Percentiles rank a stretch among this genome's conserved stretches.
Evolutionary conservation across 2,329 filamentous ascomycete species (phyloP).

Genomic region (Fusarium torulosum): DNA sequence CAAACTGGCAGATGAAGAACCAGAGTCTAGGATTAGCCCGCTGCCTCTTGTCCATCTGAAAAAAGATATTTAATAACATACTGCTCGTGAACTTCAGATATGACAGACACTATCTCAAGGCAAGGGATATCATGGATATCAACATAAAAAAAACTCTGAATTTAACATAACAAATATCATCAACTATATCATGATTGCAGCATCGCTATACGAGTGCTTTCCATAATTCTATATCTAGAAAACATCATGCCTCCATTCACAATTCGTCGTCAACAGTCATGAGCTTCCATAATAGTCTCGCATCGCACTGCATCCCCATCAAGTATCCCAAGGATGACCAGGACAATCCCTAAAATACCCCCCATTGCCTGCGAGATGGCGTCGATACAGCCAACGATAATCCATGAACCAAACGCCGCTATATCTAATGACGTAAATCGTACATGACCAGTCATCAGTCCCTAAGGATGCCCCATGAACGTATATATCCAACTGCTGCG

Average conservation of each 20-base stretch:
- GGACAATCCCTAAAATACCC: conserved; percentile 30
- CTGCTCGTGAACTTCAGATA: not conserved
- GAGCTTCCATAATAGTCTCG: conserved; percentile 31
- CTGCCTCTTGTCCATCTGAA: not conserved
- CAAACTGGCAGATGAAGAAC: not conserved
- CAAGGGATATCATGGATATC: not conserved
- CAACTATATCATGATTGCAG: conserved; percentile 30
- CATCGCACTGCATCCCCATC: conserved; percentile 10
- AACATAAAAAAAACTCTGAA: not conserved
- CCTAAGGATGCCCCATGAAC: conserved; percentile 42
- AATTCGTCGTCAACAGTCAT: conserved; percentile 37
- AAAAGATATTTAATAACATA: not conserved
- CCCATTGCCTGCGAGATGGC: conserved; percentile 43
- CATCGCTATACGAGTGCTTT: conserved; percentile 31
- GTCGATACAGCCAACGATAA: conserved; percentile 47
- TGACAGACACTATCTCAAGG: not conserved
- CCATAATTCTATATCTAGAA: conserved; percentile 33
- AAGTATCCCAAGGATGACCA: conserved; percentile 37
- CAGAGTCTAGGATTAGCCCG: not conserved
- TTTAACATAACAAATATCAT: conserved; percentile 14
- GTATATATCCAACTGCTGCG: conserved; percentile 47
- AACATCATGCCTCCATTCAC: conserved; percentile 31
- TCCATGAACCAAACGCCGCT: conserved; percentile 51
- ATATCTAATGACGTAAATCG: conserved; percentile 50
- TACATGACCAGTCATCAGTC: conserved; percentile 49